Conservation (phyloP, 2,329 filamentous ascomycete genomes). For the Monilinia vaccinii-corymbosi region DNA sequence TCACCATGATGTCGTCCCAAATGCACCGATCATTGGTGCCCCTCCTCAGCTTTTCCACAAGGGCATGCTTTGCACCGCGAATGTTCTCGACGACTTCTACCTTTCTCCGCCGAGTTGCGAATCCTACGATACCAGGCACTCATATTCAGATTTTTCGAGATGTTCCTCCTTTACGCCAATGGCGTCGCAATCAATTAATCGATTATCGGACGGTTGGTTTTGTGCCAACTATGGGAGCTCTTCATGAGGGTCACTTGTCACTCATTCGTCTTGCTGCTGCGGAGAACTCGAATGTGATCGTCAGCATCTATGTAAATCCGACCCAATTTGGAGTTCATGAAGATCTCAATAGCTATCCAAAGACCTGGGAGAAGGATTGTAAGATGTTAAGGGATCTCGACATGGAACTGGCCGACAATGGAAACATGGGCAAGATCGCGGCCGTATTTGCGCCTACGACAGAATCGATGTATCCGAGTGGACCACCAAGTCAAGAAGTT, state of each 20-base stretch:
- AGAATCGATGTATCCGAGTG: slow-evolving; percentile 76
- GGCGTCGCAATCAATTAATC: slow-evolving; percentile 56
- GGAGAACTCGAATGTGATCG: slow-evolving; percentile 79
- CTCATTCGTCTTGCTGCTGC: slow-evolving; percentile 75
- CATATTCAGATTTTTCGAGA: slow-evolving; percentile 67
- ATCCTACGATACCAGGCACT: slow-evolving; percentile 39
- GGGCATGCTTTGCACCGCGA: slow-evolving; percentile 9
- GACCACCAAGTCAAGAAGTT: slow-evolving; percentile 58
- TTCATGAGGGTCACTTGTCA: slow-evolving; percentile 85
- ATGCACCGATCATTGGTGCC: not conserved
- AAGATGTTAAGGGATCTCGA: slow-evolving; percentile 59
- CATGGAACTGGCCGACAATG: slow-evolving; percentile 56
- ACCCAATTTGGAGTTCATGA: slow-evolving; percentile 89
- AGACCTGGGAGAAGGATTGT: slow-evolving; percentile 77
- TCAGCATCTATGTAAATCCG: slow-evolving; percentile 92
- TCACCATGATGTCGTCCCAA: not conserved
- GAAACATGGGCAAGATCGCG: slow-evolving; percentile 56
- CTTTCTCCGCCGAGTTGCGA: slow-evolving; percentile 15
- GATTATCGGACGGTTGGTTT: slow-evolving; percentile 69
- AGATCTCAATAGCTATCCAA: slow-evolving; percentile 81
- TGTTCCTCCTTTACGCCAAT: slow-evolving; percentile 60
- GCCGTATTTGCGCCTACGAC: slow-evolving; percentile 84
- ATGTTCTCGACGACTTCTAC: slow-evolving; percentile 12
- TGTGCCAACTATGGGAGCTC: slow-evolving; percentile 94
- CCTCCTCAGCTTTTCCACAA: slow-evolving; percentile 1